Conservation (phyloP, 2,329 filamentous ascomycete species). For the Sporothrix luriei region DNA sequence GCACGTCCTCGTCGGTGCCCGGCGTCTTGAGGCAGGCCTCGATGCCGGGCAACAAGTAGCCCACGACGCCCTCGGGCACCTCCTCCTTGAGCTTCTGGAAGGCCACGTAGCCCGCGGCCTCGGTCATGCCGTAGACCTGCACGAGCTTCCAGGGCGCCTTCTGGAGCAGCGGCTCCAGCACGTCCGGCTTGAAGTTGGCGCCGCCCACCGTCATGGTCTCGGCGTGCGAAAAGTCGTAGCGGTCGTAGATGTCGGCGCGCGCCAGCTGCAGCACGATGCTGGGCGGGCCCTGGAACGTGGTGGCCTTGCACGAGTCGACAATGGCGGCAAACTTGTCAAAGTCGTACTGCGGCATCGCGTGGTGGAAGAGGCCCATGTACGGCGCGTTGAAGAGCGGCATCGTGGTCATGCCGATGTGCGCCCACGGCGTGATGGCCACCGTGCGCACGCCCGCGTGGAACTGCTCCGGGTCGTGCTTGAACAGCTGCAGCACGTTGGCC, state of each 20-base stretch:
- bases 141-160: constrained; percentile 46
- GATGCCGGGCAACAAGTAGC: constrained; percentile 45
- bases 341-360: constrained; percentile 48
- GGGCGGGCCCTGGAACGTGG: constrained; percentile 47
- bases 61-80: constrained; percentile 43
- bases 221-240: constrained; percentile 46
- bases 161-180: constrained; percentile 41
- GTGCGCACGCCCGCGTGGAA: constrained; percentile 44
- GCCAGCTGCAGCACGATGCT: constrained; percentile 46
- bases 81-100: constrained; percentile 45
- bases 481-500: constrained; percentile 44
- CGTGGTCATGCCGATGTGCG: constrained; percentile 50
- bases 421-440: constrained; percentile 50
- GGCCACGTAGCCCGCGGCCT: constrained; percentile 49
- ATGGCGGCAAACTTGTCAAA: constrained; percentile 44
- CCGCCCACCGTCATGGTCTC: constrained; percentile 46
- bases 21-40: constrained; percentile 46
- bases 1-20: constrained; percentile 42
- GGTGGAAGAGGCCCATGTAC: constrained; percentile 50
- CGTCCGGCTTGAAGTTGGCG: constrained; percentile 42
- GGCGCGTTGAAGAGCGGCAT: constrained; percentile 50
- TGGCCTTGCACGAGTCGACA: constrained; percentile 45
- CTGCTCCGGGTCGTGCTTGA: constrained; percentile 44
- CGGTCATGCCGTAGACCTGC: constrained; percentile 52
- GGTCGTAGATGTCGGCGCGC: constrained; percentile 43